Evolutionary conservation across 2,329 filamentous ascomycete species (phyloP).

Genomic region (Nigrospora osmanthi): DNA sequence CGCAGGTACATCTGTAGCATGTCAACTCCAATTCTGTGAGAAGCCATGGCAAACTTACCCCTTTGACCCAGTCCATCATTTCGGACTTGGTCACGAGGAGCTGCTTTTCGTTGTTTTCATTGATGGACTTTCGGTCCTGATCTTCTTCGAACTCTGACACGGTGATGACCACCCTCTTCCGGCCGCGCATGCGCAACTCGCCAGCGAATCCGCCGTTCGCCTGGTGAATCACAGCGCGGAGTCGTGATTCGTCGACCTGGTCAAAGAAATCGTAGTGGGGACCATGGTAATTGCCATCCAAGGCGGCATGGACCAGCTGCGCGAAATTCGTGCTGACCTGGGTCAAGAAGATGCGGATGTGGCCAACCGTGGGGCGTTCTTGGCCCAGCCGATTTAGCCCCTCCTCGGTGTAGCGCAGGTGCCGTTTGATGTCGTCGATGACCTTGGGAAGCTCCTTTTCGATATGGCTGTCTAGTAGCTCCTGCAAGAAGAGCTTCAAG

Average conservation of each 20-base stretch:
- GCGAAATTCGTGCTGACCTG: conserved; percentile 14
- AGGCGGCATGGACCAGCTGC: conserved; percentile 13
- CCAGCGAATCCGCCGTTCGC: conserved; percentile 13
- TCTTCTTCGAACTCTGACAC: not conserved
- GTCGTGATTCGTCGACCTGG: conserved; percentile 13
- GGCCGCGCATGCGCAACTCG: conserved; percentile 4
- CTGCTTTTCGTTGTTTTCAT: not conserved
- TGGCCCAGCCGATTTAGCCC: conserved; percentile 7
- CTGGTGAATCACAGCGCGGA: conserved; percentile 13
- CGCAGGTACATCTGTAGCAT: conserved; percentile 6
- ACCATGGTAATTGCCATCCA: conserved; percentile 13
- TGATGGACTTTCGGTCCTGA: not conserved
- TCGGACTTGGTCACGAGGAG: not conserved
- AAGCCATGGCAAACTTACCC: not conserved
- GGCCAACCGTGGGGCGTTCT: conserved; percentile 6
- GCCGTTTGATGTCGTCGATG: conserved; percentile 11
- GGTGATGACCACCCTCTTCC: not conserved
- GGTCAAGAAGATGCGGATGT: conserved; percentile 12
- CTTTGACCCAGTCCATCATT: not conserved
- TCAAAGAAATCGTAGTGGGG: conserved; percentile 9
- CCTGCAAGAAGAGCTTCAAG: conserved; percentile 12
- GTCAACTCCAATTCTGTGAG: not conserved
- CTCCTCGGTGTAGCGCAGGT: conserved; percentile 2
- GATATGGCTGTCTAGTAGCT: conserved; percentile 18
- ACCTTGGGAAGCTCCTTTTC: conserved; percentile 19